Conservation (phyloP, 768 basidiomycete genomes). For the Hygrocybe punicea region DNA sequence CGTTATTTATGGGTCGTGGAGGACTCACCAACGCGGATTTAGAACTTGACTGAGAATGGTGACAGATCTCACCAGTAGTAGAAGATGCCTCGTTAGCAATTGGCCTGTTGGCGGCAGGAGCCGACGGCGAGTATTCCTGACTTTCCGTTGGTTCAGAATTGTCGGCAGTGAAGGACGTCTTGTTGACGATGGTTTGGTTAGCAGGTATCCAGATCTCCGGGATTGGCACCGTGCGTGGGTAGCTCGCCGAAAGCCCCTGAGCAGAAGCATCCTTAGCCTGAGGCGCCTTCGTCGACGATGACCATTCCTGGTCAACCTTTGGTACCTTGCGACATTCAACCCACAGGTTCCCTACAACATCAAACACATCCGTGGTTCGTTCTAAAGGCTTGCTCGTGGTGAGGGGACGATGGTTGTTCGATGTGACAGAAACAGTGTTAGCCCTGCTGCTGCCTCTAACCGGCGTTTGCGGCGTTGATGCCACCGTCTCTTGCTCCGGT, state of each 20-base stretch:
- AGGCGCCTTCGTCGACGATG: conserved; percentile 7
- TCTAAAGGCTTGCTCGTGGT: conserved; percentile 39
- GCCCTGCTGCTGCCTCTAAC: too few species aligned
- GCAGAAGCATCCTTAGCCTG: neutral
- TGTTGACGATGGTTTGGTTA: neutral
- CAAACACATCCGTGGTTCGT: conserved; percentile 27
- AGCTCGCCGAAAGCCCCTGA: neutral
- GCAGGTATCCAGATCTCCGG: neutral
- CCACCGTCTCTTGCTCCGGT: too few species aligned
- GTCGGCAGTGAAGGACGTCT: neutral
- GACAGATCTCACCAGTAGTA: neutral
- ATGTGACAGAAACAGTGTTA: too few species aligned
- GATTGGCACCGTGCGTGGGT: neutral
- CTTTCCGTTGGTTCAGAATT: neutral
- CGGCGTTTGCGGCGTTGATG: too few species aligned
- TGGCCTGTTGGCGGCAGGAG: neutral
- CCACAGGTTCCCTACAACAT: conserved; percentile 11
- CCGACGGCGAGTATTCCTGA: neutral
- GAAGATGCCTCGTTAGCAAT: neutral
- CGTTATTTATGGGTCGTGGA: too few species aligned
- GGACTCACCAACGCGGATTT: conserved; percentile 8
- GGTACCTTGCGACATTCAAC: neutral
- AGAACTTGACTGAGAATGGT: neutral
- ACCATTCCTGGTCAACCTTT: neutral
- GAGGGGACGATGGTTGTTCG: too few species aligned